Base-by-base conservation (phyloP, 2,329 filamentous ascomycete species). In the Pseudogymnoascus sp. region DNA sequence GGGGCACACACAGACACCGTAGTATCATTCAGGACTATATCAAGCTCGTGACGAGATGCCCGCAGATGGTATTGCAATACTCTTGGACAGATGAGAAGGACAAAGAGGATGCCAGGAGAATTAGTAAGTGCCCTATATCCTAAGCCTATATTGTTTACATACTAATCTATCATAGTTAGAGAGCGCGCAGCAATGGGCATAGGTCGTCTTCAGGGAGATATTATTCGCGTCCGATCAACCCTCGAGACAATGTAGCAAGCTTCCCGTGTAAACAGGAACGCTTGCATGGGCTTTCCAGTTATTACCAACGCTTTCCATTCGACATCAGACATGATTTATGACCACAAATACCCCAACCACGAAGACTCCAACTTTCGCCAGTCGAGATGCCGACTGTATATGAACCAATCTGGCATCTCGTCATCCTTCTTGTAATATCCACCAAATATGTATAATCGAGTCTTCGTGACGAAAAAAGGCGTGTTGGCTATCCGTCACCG, bases 51-150 rank as follows among this genome's bases (percentile, higher is more conserved):
- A 34, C 57, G 8, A 32, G 41, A 20, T 58, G 30, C 11, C 59
- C 59, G 16, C n/a, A 59, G 12, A n/a, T 7, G n/a, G 34, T 58
- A 11, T 4, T 60, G 8, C 8, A 8, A 14, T 61, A 61, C 54
- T 32, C 28, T 28, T 61, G 59, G 59, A 37, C 41, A 30, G 43
- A 59, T 12, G 35, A 58, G 28, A 7, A 25, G 9, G 59, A 59
- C 20, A 58, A 58, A 22, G 18, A n/a, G n/a, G 14, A 22, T 16
- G 47, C 47, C 18, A 34, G 12, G 28, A n/a, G 5, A 4, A 25
- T 37, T 37, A 54, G 41, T 61, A 28, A 28, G 59, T 25, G 22
- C 37, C 7, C 3, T 12, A 16, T 8, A 18, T 58, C 12, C 16
- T 20, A 57, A 59, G 12, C 18, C 8, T 18, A 9, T 60, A 9